Base-by-base conservation (phyloP, 768 basidiomycete species). In the Mycena alexandri region DNA sequence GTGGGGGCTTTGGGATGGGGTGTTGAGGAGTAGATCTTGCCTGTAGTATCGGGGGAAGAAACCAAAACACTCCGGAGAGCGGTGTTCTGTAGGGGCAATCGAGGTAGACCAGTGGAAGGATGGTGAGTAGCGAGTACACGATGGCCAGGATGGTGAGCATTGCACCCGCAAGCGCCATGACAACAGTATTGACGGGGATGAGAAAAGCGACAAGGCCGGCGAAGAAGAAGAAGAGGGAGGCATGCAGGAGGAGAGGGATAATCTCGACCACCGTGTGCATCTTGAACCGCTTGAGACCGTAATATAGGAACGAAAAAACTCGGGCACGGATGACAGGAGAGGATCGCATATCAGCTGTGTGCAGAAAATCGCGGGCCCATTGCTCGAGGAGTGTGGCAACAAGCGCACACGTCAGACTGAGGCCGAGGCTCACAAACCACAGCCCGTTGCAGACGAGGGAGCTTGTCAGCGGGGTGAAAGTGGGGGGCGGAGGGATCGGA, bases 51-150 rank as follows among this genome's bases (percentile, higher is more conserved):
- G 17, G 13, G 38, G 41, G 41, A 56, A 56, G 41, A 29, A 11
- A 16, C 61, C 61, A 55, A 21, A 63, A 41, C 5, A 42, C 33
- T 12, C 47, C 38, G 0, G 68, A 58, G 33, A 70, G 52, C 1
- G 65, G 69, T 4, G 65, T 70, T 47, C 55, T 38, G n/a, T 70
- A 72, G 19, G 71, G 71, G 43, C 65, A 70, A 21, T 72, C 56
- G 13, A 59, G 44, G 38, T 44, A 48, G 42, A 63, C 16, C n/a
- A 70, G 52, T 9, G 69, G 69, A 12, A 72, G 61, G 21, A 72
- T 47, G 41, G 66, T 62, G 29, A 55, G 53, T 5, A 55, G 19
- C n/a, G 63, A n/a, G 55, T 72, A 72, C 22, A 67, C 46, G 17
- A 62, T 47, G 34, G 47, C 19, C 9, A 59, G 19, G 0, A 60